Percentiles rank a stretch among this genome's conserved stretches.
Evolutionary conservation across 176 grass and related monocot genomes (phyloP).

Genomic region (Elaeis guineensis): DNA sequence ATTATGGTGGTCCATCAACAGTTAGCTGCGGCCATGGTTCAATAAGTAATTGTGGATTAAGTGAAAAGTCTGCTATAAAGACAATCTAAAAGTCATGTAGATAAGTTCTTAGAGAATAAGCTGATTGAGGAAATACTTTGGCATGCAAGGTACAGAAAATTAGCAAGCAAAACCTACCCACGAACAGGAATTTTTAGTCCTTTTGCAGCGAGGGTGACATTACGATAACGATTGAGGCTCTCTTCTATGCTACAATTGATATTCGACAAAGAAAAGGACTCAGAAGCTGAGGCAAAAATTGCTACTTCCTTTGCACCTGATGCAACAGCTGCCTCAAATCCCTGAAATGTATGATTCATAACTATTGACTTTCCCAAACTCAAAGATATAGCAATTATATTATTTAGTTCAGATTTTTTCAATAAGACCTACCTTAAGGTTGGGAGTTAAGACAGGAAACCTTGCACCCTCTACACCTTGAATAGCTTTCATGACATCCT

Average conservation of each 20-base stretch:
- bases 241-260: conserved; percentile 79
- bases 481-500: conserved; percentile 75
- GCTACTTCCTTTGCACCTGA: conserved; percentile 82
- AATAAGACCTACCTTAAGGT: conserved; percentile 57
- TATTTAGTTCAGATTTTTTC: too few species aligned
- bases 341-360: conserved; percentile 29
- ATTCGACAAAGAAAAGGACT: conserved; percentile 83
- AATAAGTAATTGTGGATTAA: too few species aligned
- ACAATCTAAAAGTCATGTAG: too few species aligned
- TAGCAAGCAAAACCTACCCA: conserved; percentile 38
- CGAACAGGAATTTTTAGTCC: conserved; percentile 43
- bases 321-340: conserved; percentile 73
- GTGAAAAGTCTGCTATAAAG: too few species aligned
- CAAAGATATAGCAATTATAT: background rate
- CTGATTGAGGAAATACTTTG: too few species aligned
- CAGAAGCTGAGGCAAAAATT: conserved; percentile 80
- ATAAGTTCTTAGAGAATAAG: too few species aligned
- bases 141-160: background rate
- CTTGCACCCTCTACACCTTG: conserved; percentile 26
- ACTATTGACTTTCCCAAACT: background rate
- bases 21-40: too few species aligned
- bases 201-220: conserved; percentile 57
- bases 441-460: conserved; percentile 85
- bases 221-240: conserved; percentile 60
- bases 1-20: too few species aligned